phyloP scores from a whole-genome alignment of 371 early-diverging fungal species.

The Mucor piriformis region DNA sequence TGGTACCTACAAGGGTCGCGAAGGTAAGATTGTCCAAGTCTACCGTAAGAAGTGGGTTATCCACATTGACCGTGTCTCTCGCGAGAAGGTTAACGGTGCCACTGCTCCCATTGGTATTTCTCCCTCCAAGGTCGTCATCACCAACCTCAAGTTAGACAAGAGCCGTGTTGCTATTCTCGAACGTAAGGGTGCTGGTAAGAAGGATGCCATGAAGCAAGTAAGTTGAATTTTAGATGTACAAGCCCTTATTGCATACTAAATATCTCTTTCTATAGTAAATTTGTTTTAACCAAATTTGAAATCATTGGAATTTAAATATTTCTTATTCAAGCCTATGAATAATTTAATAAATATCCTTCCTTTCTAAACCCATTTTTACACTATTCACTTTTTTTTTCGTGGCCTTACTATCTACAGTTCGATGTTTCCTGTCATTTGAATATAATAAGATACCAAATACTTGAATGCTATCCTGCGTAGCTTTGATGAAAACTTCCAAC shows the following conservation, averaged over 20 bases:
- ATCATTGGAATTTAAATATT: background rate
- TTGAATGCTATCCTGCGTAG: too few species aligned
- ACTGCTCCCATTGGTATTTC: conserved; percentile 92
- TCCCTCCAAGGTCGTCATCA: conserved; percentile 98
- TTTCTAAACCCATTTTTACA: background rate
- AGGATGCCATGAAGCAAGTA: conserved; percentile 53
- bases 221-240: too few species aligned
- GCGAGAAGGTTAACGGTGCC: conserved; percentile 97
- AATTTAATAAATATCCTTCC: background rate
- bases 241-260: too few species aligned
- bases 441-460: too few species aligned
- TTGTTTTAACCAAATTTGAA: background rate
- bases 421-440: background rate
- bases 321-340: background rate
- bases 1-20: conserved; percentile 95
- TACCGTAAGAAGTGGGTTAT: conserved; percentile 99
- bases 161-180: conserved; percentile 88
- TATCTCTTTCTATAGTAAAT: conserved; percentile 1
- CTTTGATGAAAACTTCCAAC: too few species aligned
- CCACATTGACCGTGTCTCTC: conserved; percentile 94
- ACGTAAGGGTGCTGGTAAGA: conserved; percentile 65
- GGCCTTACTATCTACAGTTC: too few species aligned
- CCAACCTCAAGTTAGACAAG: conserved; percentile 94
- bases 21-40: conserved; percentile 94
- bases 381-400: background rate